A percentile compares a stretch with the other conserved stretches of the same genome.
Evolutionary conservation across 1,284 basidiomycete genomes (phyloP).

Genomic region (Cutaneotrichosporon daszewskae): DNA sequence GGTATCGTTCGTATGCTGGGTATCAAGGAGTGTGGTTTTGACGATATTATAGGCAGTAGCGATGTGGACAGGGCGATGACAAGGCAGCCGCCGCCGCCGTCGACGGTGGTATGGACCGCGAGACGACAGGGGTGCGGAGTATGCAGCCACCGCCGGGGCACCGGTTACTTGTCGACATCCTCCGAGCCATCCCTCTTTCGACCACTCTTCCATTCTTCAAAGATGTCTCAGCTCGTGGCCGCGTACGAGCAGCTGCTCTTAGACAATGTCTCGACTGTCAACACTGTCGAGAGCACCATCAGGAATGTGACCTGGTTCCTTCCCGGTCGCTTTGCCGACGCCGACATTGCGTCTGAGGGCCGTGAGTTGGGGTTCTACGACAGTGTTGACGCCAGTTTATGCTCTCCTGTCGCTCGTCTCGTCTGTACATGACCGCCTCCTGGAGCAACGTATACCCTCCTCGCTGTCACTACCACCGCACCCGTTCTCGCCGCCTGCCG

Average conservation of each 20-base stretch:
- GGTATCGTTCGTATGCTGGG: too few relatives aligned
- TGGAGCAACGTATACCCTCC: constrained; percentile 60
- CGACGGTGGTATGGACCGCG: too few relatives aligned
- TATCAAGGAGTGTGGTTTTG: too few relatives aligned
- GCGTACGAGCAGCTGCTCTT: constrained; percentile 76
- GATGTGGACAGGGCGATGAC: too few relatives aligned
- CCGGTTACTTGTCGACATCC: too few relatives aligned
- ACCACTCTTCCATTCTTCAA: not conserved
- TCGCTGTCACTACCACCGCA: constrained; percentile 59
- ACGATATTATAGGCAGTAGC: too few relatives aligned
- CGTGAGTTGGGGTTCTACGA: constrained; percentile 55
- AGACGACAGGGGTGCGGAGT: too few relatives aligned
- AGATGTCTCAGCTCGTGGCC: constrained; percentile 19
- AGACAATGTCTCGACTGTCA: constrained; percentile 75
- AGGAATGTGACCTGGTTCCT: constrained; percentile 89
- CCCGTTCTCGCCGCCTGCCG: constrained; percentile 45
- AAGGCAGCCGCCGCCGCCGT: too few relatives aligned
- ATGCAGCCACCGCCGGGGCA: too few relatives aligned
- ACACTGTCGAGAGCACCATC: constrained; percentile 77
- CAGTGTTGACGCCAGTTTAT: constrained; percentile 33
- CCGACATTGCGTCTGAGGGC: constrained; percentile 85
- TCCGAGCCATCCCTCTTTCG: too few relatives aligned
- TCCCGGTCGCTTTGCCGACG: constrained; percentile 93
- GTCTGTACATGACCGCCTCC: constrained; percentile 72
- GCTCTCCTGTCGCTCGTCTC: constrained; percentile 42